Conservation (phyloP, 177 flowering plant genomes). For the Viscum album region DNA sequence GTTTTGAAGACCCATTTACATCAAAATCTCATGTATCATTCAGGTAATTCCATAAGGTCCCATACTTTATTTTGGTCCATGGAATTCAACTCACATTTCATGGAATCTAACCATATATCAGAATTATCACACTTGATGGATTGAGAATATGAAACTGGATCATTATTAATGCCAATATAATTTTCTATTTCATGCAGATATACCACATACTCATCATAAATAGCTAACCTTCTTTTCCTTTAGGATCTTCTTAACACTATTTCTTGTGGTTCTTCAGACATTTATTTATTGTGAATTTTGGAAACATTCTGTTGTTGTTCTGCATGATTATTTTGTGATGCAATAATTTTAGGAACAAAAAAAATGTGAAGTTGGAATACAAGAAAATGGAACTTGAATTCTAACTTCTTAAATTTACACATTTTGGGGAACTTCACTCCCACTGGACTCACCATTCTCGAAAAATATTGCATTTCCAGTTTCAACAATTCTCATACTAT, state of each 20-base stretch:
- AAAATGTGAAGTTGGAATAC: not conserved
- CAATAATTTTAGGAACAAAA: not conserved
- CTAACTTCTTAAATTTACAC: not conserved
- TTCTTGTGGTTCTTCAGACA: not conserved
- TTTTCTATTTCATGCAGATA: not conserved
- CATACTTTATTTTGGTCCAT: not conserved
- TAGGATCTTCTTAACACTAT: not conserved
- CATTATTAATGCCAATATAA: slow-evolving; percentile 2
- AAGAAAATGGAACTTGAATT: no score
- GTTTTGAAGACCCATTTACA: slow-evolving; percentile 4
- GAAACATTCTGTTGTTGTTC: not conserved
- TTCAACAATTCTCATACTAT: slow-evolving; percentile 1
- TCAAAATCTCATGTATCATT: not conserved
- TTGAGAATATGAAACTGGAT: slow-evolving; percentile 5
- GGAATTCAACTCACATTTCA: not conserved
- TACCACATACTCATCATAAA: not conserved
- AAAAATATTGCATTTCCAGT: slow-evolving; percentile 1
- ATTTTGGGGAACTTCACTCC: not conserved
- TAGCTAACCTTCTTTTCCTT: not conserved
- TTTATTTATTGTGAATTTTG: not conserved
- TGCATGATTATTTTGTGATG: not conserved
- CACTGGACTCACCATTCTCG: not conserved
- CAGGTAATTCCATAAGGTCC: slow-evolving; percentile 1
- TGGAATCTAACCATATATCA: not conserved
- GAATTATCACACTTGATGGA: not conserved